Evolutionary conservation across 1,139 yeast genomes (phyloP), one percentile per base, ranked within the genome.

Genomic region (Magnusiomyces paraingens): DNA sequence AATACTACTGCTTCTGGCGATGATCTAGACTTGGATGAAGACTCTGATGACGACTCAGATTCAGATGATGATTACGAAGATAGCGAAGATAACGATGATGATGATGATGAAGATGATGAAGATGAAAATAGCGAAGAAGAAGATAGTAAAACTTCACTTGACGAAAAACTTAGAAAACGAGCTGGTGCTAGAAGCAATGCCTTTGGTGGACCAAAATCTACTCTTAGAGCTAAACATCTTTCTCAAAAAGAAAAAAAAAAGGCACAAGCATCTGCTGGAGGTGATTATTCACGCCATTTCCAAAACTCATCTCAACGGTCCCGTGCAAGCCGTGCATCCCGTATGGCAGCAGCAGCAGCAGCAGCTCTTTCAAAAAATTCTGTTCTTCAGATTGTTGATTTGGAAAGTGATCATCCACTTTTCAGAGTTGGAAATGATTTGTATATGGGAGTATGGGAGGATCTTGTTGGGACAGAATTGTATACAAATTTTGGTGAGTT

Each of bases 381-480:
- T 11, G 35, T 21, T 11, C 61, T 82, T 40, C 82, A 80, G 58
- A 68, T 77, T 18, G 74, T 83, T 8, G 84, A 84, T 0, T 64
- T 83, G 32, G 79, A 79, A 15, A 70, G 75, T 8, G 73, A 73
- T 20, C 65, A 68, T 20, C 89, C 89, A 1, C 62, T 82, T 38
- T 71, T 83, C 44, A 77, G 78, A 59, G 69, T 81, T 10, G 83
- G 83, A 43, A 75, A 78, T 52, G 73, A 72, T 17, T 72, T 88
- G 2, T 87, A 82, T 66, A 82, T 82, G 64, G 94, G 96, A 1
- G 73, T 76, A 41, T 93, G 98, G 97, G 76, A 79, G 50, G 79
- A 80, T 56, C 70, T 88, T 12, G 83, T 88, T 1, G 99, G 99
- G 0, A 86, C 95, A 0, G 97, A 91, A 63, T 70, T 93, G 57